Percentiles rank a stretch among this genome's conserved stretches.
These are phyloP conservation scores for Chrysophaeum taylorii DNA, from an alignment of 352 stramenopile species.

Conservation along the genomic window DNA sequence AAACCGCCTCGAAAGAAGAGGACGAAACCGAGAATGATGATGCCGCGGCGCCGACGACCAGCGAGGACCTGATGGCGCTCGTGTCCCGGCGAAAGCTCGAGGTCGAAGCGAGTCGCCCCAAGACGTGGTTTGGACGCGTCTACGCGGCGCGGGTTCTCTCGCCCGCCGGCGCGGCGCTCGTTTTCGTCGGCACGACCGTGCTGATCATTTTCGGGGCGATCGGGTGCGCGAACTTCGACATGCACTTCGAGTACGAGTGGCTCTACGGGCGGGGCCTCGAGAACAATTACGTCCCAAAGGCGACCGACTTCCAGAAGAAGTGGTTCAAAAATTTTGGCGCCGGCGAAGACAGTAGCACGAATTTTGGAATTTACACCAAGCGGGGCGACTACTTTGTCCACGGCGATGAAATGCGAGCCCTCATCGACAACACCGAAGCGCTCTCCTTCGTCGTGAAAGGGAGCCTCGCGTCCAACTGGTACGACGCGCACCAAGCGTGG, in stretches of 20 bases:
- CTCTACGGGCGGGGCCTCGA: too few relatives aligned
- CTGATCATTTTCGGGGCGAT: too few relatives aligned
- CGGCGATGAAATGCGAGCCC: not conserved
- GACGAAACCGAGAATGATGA: too few relatives aligned
- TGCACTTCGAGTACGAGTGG: too few relatives aligned
- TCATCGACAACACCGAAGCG: not conserved
- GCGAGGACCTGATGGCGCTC: too few relatives aligned
- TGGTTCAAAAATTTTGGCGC: not conserved
- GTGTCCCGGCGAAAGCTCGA: too few relatives aligned
- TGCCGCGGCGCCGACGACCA: too few relatives aligned
- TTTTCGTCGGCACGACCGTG: not conserved
- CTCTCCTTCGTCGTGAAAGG: not conserved
- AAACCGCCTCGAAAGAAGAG: too few relatives aligned
- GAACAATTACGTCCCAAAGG: not conserved
- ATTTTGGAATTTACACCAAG: not conserved
- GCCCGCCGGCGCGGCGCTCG: not conserved
- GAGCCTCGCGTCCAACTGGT: not conserved
- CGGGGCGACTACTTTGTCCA: not conserved
- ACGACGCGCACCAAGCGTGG: not conserved
- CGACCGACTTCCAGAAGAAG: conserved; percentile 2
- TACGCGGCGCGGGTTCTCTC: too few relatives aligned
- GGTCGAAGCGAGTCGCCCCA: too few relatives aligned
- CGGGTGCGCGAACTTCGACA: too few relatives aligned
- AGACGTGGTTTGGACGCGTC: too few relatives aligned
- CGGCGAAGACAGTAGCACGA: not conserved